Conservation (phyloP, 352 stramenopile species). For the Globisporangium nunn region DNA sequence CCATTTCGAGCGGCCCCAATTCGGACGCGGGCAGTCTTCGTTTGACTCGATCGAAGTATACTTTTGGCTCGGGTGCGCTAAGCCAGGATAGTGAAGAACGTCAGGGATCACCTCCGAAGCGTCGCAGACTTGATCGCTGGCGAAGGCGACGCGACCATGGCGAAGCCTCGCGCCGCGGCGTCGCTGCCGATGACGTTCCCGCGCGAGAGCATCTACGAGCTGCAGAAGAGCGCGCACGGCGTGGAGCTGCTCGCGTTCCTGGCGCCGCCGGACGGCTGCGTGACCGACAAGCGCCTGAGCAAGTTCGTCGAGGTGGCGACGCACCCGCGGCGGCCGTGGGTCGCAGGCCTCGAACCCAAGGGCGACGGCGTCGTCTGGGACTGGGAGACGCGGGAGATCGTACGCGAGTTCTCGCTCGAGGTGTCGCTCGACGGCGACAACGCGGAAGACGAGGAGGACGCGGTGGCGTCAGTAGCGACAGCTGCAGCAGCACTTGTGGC, state of each 20-base stretch:
- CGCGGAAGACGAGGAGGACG: constrained; percentile 17
- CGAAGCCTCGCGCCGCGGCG: neutral
- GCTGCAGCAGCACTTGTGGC: constrained; percentile 13
- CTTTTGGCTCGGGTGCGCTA: no score
- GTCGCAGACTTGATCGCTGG: no score
- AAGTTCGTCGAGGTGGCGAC: constrained; percentile 57
- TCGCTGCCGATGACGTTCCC: constrained; percentile 11
- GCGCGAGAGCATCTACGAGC: constrained; percentile 48
- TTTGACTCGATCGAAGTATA: no score
- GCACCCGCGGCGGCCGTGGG: constrained; percentile 58
- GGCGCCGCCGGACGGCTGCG: constrained; percentile 22
- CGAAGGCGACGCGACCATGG: neutral
- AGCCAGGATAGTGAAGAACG: no score
- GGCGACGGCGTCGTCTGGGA: constrained; percentile 61
- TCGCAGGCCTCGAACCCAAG: constrained; percentile 60
- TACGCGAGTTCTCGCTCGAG: constrained; percentile 60
- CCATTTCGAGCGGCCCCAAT: no score
- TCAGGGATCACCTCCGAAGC: no score
- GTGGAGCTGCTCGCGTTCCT: constrained; percentile 55
- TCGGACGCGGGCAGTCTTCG: no score
- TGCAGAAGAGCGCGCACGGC: constrained; percentile 40
- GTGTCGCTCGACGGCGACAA: constrained; percentile 34
- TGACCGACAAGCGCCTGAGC: constrained; percentile 69
- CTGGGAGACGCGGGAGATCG: constrained; percentile 55
- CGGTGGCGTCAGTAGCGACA: neutral